Evolutionary conservation across 441 rosid genomes (phyloP), one percentile per base, ranked within the genome.

Genomic region (Adansonia grandidieri): DNA sequence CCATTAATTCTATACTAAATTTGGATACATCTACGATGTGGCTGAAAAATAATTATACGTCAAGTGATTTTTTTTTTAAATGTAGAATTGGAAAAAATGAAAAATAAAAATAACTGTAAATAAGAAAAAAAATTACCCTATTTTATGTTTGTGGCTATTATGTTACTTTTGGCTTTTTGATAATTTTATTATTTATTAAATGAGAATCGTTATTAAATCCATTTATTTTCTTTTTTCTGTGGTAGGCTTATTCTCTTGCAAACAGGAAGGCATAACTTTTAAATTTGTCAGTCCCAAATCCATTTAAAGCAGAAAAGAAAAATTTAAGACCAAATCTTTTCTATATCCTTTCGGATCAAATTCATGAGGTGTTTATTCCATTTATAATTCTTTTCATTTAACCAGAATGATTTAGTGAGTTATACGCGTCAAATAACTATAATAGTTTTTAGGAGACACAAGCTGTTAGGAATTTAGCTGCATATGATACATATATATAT

Each of bases 201-300:
- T 37, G 40, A 37, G 40, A 0, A 37, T 37, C 40, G 40, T 37
- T 37, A 37, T 37, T 37, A 37, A 37, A 37, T 37, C 40, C 40
- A 37, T 76, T 81, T 66, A 51, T 67, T 63, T 20, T 42, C 17
- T 51, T 51, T 47, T 11, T 8, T 51, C n/a, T 11, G 2, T 6
- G 62, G 9, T n/a, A 57, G 76, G 63, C 28, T 45, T 60, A 6
- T 45, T 32, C 37, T 53, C 20, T 24, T 48, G 20, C 9, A 40
- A 75, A 56, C 42, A 28, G 62, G 54, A 15, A 53, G 80, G 75
- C 76, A 79, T 70, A 82, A 42, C 69, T 65, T 63, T 22, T 13
- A 50, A 70, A 61, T 32, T 53, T 51, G 32, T 44, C 9, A 4
- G 60, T 15, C 53, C 50, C 28, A 72, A 17, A 37, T 32, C 9